Evolutionary conservation across 108 stramenopile species (phyloP).

Genomic region (Seminavis robusta): DNA sequence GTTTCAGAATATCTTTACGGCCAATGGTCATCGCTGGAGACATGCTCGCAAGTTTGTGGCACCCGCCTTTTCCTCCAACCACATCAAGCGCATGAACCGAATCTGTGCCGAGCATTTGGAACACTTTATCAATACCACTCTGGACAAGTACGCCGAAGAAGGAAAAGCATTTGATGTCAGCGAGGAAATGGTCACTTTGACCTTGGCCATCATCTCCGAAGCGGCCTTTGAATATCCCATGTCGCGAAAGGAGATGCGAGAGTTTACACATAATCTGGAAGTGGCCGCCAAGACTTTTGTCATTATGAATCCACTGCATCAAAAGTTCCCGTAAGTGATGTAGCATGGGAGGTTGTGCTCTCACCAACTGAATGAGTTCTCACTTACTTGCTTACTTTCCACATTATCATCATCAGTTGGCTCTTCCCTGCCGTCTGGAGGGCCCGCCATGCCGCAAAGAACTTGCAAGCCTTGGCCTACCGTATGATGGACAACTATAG

Average conservation of each 20-base stretch:
- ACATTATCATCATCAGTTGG: background rate
- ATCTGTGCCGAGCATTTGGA: slow-evolving; percentile 24
- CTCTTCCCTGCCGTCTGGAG: no score
- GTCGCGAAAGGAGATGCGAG: slow-evolving; percentile 8
- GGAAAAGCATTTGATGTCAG: slow-evolving; percentile 25
- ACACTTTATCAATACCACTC: slow-evolving; percentile 26
- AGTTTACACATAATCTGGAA: background rate
- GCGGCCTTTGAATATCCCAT: slow-evolving; percentile 48
- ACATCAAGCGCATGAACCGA: slow-evolving; percentile 35
- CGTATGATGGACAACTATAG: no score
- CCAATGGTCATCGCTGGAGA: slow-evolving; percentile 39
- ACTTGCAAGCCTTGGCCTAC: no score
- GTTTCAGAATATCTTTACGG: slow-evolving; percentile 23
- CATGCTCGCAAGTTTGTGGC: slow-evolving; percentile 33
- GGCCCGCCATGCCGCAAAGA: no score
- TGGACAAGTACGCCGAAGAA: slow-evolving; percentile 13
- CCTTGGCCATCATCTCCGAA: slow-evolving; percentile 38
- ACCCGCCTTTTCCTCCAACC: slow-evolving; percentile 29
- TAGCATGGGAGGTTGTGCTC: no score
- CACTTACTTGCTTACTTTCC: slow-evolving; percentile 5
- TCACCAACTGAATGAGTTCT: no score
- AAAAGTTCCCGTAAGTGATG: background rate
- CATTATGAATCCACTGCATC: background rate
- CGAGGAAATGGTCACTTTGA: slow-evolving; percentile 36
- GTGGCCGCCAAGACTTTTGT: background rate